A percentile compares a stretch with the other conserved stretches of the same genome.
Evolutionary conservation across 495 filamentous ascomycete genomes (phyloP).

Genomic region (Hypoxylon perforatum): DNA sequence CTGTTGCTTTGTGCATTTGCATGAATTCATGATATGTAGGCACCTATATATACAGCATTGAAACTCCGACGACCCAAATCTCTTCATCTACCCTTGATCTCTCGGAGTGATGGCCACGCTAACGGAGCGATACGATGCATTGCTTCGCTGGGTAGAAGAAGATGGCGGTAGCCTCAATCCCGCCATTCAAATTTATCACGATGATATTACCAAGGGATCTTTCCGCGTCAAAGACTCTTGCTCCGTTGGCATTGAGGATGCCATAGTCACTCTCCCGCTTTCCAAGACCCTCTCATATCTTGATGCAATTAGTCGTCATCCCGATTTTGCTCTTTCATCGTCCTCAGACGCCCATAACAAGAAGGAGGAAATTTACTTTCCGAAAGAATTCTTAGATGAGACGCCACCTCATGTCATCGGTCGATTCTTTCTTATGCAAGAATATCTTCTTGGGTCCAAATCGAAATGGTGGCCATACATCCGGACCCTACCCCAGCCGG

Average conservation of each 20-base stretch:
- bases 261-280: constrained; percentile 52
- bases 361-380: constrained; percentile 40
- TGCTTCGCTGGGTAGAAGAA: constrained; percentile 50
- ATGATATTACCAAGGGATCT: constrained; percentile 54
- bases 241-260: constrained; percentile 34
- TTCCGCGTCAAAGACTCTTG: constrained; percentile 52
- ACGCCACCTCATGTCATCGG: constrained; percentile 58
- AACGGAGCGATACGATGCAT: constrained; percentile 39
- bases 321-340: constrained; percentile 37
- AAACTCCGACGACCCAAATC: neutral
- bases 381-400: constrained; percentile 49
- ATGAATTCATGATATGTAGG: neutral
- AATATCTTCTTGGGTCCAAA: constrained; percentile 57
- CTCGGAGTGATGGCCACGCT: constrained; percentile 27
- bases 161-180: constrained; percentile 55
- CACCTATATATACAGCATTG: too few species aligned
- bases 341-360: constrained; percentile 4
- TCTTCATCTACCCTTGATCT: neutral
- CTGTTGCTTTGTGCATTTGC: neutral
- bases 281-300: constrained; percentile 57
- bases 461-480: constrained; percentile 66
- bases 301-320: constrained; percentile 51
- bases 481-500: constrained; percentile 59
- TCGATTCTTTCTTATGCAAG: constrained; percentile 60
- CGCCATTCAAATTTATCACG: constrained; percentile 56